Percentiles rank a stretch among this genome's conserved stretches.
Conservation (phyloP, 1,284 basidiomycete species). For the Neonothopanus nambi region DNA sequence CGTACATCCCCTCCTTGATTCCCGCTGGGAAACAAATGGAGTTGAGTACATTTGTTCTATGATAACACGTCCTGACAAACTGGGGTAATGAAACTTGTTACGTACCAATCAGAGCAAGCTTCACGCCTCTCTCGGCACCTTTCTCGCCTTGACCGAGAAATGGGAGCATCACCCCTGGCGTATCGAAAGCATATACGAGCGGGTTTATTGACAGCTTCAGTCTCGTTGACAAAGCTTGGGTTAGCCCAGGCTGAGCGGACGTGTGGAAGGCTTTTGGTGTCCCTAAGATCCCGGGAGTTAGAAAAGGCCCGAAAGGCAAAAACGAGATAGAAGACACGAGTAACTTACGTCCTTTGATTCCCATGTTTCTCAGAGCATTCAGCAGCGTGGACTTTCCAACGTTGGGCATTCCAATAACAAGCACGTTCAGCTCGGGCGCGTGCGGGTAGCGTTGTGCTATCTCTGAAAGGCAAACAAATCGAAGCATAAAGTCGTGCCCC, state of each 20-base stretch:
- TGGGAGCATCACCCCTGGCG: constrained; percentile 96
- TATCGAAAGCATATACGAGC: constrained; percentile 91
- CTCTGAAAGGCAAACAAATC: constrained; percentile 42
- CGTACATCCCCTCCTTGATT: constrained; percentile 93
- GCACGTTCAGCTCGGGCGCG: constrained; percentile 77
- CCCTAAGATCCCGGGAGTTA: constrained; percentile 28
- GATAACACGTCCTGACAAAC: background rate
- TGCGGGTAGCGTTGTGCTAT: constrained; percentile 69
- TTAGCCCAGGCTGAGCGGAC: constrained; percentile 87
- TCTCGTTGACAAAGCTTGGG: constrained; percentile 80
- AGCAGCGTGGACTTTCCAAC: constrained; percentile 96
- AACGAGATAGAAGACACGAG: constrained; percentile 10
- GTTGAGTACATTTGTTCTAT: background rate
- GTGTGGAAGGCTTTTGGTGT: constrained; percentile 88
- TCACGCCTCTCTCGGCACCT: constrained; percentile 90
- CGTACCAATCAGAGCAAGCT: constrained; percentile 90
- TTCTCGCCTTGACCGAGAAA: constrained; percentile 85
- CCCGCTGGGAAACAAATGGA: constrained; percentile 60
- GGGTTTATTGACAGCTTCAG: constrained; percentile 80
- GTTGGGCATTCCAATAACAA: constrained; percentile 98
- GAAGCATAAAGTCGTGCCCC: background rate
- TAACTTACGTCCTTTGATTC: constrained; percentile 80
- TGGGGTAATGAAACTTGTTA: constrained; percentile 26
- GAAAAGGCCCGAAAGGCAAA: background rate
- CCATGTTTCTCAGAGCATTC: constrained; percentile 88